phyloP scores from a whole-genome alignment of 768 basidiomycete genomes.

The Hypholoma sublateritium region DNA sequence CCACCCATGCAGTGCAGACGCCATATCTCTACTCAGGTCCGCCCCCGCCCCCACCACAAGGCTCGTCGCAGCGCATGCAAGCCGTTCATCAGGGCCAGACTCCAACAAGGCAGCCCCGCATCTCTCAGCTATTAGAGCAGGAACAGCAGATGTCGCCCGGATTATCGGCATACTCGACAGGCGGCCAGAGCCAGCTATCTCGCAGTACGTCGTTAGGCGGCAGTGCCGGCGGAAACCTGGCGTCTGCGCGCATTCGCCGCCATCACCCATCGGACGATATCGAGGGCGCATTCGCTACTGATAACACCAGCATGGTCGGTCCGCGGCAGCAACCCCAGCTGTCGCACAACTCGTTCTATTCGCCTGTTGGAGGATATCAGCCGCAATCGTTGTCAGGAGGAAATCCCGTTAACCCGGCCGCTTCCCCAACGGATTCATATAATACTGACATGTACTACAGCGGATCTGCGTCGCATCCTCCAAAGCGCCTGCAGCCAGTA shows the following conservation, averaged over 20 bases:
- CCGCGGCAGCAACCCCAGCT: conserved; percentile 43
- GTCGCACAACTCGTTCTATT: conserved; percentile 52
- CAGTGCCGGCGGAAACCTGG: conserved; percentile 34
- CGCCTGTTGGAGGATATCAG: conserved; percentile 58
- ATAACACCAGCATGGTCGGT: conserved; percentile 33
- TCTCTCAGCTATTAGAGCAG: conserved; percentile 67
- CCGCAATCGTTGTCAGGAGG: conserved; percentile 42
- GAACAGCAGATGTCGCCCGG: conserved; percentile 47
- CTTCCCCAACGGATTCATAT: conserved; percentile 43
- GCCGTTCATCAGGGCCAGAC: conserved; percentile 45
- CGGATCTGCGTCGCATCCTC: conserved; percentile 43
- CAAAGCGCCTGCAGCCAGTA: conserved; percentile 55
- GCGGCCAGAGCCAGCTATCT: conserved; percentile 52
- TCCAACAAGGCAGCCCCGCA: conserved; percentile 52
- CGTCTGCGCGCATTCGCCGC: conserved; percentile 53
- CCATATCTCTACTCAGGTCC: conserved; percentile 55
- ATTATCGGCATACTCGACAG: conserved; percentile 51
- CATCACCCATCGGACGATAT: conserved; percentile 73
- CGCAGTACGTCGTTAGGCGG: conserved; percentile 69
- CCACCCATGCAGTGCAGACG: conserved; percentile 58
- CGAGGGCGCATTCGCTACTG: conserved; percentile 46
- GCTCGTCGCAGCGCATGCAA: conserved; percentile 47
- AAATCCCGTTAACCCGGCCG: conserved; percentile 31
- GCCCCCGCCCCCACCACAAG: conserved; percentile 50
- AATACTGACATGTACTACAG: conserved; percentile 63